phyloP scores from a whole-genome alignment of 2,329 filamentous ascomycete genomes.

The Monosporascus sp. region DNA sequence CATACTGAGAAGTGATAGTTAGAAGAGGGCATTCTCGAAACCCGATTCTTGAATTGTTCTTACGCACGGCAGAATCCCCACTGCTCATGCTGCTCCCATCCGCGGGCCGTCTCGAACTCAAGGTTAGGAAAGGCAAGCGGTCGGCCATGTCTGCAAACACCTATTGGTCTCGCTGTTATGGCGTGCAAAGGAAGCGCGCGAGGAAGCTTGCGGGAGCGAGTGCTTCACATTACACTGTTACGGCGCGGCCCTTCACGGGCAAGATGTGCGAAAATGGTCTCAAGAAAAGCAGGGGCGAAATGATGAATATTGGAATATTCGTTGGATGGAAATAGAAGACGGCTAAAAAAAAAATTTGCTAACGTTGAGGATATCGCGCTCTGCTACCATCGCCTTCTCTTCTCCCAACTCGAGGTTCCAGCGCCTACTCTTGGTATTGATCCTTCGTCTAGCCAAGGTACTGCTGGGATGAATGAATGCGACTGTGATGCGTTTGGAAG shows the following conservation, averaged over 20 bases:
- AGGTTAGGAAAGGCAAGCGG: slow-evolving; percentile 46
- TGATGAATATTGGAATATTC: no score
- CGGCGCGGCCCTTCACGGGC: slow-evolving; percentile 13
- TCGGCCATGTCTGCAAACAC: slow-evolving; percentile 31
- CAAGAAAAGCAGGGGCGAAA: background rate
- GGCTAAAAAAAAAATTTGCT: no score
- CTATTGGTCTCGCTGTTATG: background rate
- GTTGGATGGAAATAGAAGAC: no score
- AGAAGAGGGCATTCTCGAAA: slow-evolving; percentile 21
- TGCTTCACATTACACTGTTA: slow-evolving; percentile 14
- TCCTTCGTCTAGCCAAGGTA: no score
- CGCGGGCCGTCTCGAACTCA: slow-evolving; percentile 43
- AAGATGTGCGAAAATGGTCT: background rate
- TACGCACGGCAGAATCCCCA: slow-evolving; percentile 44
- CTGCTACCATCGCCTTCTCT: no score
- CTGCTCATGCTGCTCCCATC: slow-evolving; percentile 42
- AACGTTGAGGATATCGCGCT: no score
- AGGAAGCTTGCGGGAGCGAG: slow-evolving; percentile 1
- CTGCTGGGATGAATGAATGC: no score
- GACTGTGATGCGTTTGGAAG: background rate
- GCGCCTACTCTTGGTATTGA: no score
- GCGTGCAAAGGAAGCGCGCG: background rate
- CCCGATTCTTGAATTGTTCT: slow-evolving; percentile 15
- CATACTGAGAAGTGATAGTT: slow-evolving; percentile 37
- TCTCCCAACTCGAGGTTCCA: no score